Conservation (phyloP, 2,329 filamentous ascomycete species). For the Davidsoniella eucalypti region DNA sequence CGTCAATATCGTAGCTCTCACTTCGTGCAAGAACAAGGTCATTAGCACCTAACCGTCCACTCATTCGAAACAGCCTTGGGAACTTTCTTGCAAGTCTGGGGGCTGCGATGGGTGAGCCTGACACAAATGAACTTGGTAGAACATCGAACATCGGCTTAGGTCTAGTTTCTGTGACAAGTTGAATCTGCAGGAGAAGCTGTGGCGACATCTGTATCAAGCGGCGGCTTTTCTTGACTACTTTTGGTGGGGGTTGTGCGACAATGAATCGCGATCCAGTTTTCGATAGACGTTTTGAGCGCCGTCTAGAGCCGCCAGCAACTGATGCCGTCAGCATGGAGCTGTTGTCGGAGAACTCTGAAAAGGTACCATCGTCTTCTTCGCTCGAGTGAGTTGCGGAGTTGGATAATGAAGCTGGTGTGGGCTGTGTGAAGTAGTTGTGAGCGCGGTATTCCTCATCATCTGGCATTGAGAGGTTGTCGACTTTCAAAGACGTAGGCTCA, state of each 20-base stretch:
- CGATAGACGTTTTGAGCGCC: slow-evolving; percentile 12
- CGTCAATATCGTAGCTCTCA: slow-evolving; percentile 44
- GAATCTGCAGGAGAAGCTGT: slow-evolving; percentile 54
- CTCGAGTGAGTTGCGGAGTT: slow-evolving; percentile 19
- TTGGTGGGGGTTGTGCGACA: slow-evolving; percentile 50
- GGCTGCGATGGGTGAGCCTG: slow-evolving; percentile 35
- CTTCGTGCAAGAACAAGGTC: slow-evolving; percentile 57
- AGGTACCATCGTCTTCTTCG: slow-evolving; percentile 29
- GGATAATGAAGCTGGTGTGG: not conserved
- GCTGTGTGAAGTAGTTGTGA: slow-evolving; percentile 9
- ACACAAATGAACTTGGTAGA: slow-evolving; percentile 48
- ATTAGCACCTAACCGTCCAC: slow-evolving; percentile 46
- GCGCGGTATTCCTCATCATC: slow-evolving; percentile 10
- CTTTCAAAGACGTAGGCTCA: not conserved
- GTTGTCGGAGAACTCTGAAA: slow-evolving; percentile 30
- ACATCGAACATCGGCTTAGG: slow-evolving; percentile 56
- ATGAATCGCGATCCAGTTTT: slow-evolving; percentile 41
- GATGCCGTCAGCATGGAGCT: slow-evolving; percentile 18
- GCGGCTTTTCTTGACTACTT: slow-evolving; percentile 42
- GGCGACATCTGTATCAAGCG: slow-evolving; percentile 51
- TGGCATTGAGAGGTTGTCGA: slow-evolving; percentile 5
- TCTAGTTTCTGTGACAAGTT: slow-evolving; percentile 44
- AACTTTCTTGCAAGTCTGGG: slow-evolving; percentile 43
- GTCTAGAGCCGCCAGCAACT: slow-evolving; percentile 16
- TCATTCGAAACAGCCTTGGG: slow-evolving; percentile 45